These are phyloP conservation scores for Poteriospumella lacustris DNA, from an alignment of 108 stramenopile genomes.

Conservation along the genomic window DNA sequence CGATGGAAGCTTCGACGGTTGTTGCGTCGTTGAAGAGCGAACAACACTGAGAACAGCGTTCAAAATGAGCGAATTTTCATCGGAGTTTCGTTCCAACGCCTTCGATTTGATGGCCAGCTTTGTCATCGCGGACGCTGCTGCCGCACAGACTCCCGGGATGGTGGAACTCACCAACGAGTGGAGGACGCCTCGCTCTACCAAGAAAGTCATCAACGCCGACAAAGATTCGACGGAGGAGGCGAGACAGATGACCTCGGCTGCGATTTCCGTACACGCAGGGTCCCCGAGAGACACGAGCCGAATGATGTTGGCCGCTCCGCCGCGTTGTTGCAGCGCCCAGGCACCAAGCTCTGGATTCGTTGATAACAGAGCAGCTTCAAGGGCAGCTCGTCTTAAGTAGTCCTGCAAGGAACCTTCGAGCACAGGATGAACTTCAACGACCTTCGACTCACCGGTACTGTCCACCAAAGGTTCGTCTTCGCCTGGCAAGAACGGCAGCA, in stretches of 20 bases:
- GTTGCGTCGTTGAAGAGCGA: neutral
- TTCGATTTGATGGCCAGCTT: conserved; percentile 45
- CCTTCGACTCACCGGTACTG: neutral
- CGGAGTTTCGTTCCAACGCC: conserved; percentile 40
- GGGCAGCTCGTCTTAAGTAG: conserved; percentile 1
- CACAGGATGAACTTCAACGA: neutral
- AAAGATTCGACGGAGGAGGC: conserved; percentile 40
- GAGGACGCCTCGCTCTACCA: conserved; percentile 35
- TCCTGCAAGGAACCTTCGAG: neutral
- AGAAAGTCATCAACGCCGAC: conserved; percentile 38
- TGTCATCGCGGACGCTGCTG: conserved; percentile 39
- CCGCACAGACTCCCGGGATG: conserved; percentile 33
- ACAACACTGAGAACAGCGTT: conserved; percentile 26
- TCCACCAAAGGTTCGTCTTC: neutral
- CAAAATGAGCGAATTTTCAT: conserved; percentile 43
- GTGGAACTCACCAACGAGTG: conserved; percentile 37
- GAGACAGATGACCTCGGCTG: conserved; percentile 42
- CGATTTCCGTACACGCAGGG: conserved; percentile 34
- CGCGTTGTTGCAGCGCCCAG: neutral
- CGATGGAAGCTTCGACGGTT: conserved; percentile 27
- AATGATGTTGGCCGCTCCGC: conserved; percentile 30
- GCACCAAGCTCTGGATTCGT: conserved; percentile 18
- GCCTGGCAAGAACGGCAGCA: neutral
- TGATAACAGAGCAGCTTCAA: neutral
- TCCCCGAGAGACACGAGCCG: conserved; percentile 37